Evolutionary conservation across 176 grass and related monocot species (phyloP), one percentile per base, ranked within the genome.

Genomic region (Echinochloa phyllopogon): DNA sequence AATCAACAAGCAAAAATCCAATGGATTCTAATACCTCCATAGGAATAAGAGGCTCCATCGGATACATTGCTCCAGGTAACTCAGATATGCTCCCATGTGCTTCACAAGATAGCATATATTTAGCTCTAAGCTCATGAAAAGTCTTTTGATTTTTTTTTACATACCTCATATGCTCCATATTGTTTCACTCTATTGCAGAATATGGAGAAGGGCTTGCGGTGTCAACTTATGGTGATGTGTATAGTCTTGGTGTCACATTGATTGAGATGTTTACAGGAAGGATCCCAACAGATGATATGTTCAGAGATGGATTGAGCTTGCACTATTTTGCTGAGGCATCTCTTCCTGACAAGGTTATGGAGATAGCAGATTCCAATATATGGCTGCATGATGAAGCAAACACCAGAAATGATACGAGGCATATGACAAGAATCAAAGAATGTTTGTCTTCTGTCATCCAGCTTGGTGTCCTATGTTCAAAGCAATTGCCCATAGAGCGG

Each of bases 1-100:
- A 83, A 72, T 27, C 16, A 57, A 14, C 0, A 65, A 65, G 24
- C 25, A 41, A 49, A 48, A 6, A 55, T 21, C 15, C 47, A 6
- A 7, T 72, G 39, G 55, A 29, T 76, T 72, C 80, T 29, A n/a
- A 41, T 5, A 80, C 55, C 38, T 75, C 85, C 12, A 21, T 87
- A 25, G 58, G 72, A 79, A 86, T 87, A 58, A 91, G 59, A 73
- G 89, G 89, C n/a, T 59, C 89, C 74, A 88, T 88, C 6, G 74
- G 89, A 17, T 91, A 91, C 23, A 62, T 91, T 84, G 56, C 89
- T 76, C 89, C 85, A 88, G 85, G 89, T 84, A 84, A 45, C 20
- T 49, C 10, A 15, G n/a, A n/a, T n/a, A n/a, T n/a, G n/a, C n/a
- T n/a, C n/a, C n/a, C n/a, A n/a, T n/a, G n/a, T n/a, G n/a, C n/a